Conservation (phyloP, 805 yeast species). For the Metschnikowia sp. region DNA sequence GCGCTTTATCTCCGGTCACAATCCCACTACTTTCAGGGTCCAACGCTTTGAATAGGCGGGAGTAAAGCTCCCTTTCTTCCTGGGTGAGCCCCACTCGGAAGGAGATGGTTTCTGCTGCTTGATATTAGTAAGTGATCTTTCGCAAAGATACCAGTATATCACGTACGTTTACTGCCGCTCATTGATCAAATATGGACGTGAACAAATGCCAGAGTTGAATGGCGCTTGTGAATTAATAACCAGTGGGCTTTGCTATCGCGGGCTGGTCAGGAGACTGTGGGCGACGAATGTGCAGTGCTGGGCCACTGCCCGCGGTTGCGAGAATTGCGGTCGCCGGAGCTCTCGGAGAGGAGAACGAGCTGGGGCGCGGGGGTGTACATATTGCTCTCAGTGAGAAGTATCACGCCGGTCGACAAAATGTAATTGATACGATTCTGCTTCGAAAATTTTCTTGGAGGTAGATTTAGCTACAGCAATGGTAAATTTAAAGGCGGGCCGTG, state of each 20-base stretch:
- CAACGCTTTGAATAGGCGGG: conserved; percentile 71
- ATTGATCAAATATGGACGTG: too few species aligned
- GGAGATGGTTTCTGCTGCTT: conserved; percentile 19
- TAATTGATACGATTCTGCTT: too few species aligned
- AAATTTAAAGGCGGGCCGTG: too few species aligned
- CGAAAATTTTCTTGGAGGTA: too few species aligned
- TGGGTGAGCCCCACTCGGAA: conserved; percentile 52
- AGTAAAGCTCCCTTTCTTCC: conserved; percentile 73
- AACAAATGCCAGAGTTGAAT: neutral
- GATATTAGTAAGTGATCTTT: neutral
- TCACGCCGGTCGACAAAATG: too few species aligned
- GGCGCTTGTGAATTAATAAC: neutral
- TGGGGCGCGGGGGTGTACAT: neutral
- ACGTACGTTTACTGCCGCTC: too few species aligned
- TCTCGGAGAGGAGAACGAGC: neutral
- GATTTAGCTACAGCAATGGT: too few species aligned
- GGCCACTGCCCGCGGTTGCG: neutral
- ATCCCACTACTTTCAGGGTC: conserved; percentile 78
- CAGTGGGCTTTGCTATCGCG: conserved; percentile 1
- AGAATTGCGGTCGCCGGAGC: neutral
- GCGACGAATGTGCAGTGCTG: conserved; percentile 1
- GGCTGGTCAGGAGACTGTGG: conserved; percentile 1
- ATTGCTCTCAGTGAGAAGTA: too few species aligned
- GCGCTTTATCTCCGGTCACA: conserved; percentile 84
- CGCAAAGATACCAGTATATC: neutral